These are phyloP conservation scores for Niveomyces coronatus DNA, from an alignment of 2,329 filamentous ascomycete species.

Conservation along the genomic window DNA sequence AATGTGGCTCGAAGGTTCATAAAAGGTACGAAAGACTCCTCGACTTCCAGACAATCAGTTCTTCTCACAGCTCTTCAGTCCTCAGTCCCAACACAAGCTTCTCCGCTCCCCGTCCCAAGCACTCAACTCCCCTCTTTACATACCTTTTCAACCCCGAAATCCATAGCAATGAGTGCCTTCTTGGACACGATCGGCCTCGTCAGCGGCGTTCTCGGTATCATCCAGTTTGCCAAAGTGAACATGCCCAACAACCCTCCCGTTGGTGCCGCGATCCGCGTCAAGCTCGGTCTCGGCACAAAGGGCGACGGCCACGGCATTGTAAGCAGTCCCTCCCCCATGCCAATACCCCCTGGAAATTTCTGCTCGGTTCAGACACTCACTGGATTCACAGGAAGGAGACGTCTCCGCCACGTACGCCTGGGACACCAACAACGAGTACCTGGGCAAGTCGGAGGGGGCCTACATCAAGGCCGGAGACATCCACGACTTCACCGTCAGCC, in stretches of 20 bases:
- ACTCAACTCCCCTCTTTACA: too few relatives aligned
- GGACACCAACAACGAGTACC: constrained; percentile 8
- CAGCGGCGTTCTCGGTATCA: neutral
- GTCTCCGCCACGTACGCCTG: constrained; percentile 5
- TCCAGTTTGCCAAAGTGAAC: neutral
- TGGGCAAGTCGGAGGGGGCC: constrained; percentile 3
- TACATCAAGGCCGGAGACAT: constrained; percentile 1
- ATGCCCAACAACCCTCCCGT: neutral
- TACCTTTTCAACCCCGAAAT: too few relatives aligned
- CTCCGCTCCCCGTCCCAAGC: too few relatives aligned
- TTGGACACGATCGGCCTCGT: neutral
- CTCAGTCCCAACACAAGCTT: too few relatives aligned
- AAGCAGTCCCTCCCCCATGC: neutral
- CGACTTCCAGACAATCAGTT: too few relatives aligned
- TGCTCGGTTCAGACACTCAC: neutral
- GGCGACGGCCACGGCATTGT: constrained; percentile 1
- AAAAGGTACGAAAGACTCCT: too few relatives aligned
- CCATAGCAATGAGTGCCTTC: neutral
- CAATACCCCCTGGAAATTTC: too few relatives aligned
- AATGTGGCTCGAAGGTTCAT: too few relatives aligned
- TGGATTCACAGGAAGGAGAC: neutral
- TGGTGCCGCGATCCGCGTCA: constrained; percentile 1
- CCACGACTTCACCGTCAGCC: constrained; percentile 2
- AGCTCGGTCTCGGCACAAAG: constrained; percentile 2
- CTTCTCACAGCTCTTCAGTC: too few relatives aligned